phyloP scores from a whole-genome alignment of 352 stramenopile genomes.

The Globisporangium camurandrum region DNA sequence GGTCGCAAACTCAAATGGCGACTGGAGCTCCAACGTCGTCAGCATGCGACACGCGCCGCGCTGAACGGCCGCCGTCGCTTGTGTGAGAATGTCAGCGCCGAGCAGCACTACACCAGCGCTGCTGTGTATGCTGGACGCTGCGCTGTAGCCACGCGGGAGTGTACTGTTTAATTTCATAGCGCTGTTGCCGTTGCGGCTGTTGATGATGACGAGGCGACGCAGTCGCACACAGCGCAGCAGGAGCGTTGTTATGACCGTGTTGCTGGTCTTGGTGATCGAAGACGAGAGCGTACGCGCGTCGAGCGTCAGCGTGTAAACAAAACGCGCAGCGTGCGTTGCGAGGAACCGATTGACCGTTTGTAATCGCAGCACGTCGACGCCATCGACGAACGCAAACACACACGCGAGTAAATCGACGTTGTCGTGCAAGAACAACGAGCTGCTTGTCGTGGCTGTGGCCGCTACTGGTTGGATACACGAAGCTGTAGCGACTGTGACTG shows the following conservation, averaged over 20 bases:
- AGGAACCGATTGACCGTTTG: slow-evolving; percentile 47
- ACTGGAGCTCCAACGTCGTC: slow-evolving; percentile 27
- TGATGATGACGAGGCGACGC: slow-evolving; percentile 37
- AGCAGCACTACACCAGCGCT: slow-evolving; percentile 20
- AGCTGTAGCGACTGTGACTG: not conserved
- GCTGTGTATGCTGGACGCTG: slow-evolving; percentile 5
- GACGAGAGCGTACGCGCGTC: slow-evolving; percentile 14
- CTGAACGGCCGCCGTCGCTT: slow-evolving; percentile 28
- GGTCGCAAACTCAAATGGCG: slow-evolving; percentile 55
- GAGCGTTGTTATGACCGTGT: slow-evolving; percentile 15
- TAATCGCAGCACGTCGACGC: slow-evolving; percentile 32
- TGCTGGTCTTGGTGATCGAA: not conserved
- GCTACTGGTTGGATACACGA: not conserved
- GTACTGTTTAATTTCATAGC: not conserved
- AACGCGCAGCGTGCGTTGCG: slow-evolving; percentile 27
- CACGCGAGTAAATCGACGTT: slow-evolving; percentile 48
- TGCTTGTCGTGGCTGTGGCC: not conserved
- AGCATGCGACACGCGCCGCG: slow-evolving; percentile 29
- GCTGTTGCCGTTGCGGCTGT: slow-evolving; percentile 20
- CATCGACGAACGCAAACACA: slow-evolving; percentile 52
- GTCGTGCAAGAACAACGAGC: slow-evolving; percentile 31
- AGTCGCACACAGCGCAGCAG: slow-evolving; percentile 37
- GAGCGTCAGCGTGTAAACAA: slow-evolving; percentile 39
- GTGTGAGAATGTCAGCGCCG: slow-evolving; percentile 29
- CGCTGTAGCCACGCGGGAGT: slow-evolving; percentile 4